Percentiles rank a stretch among this genome's conserved stretches.
Evolutionary conservation across 2,329 filamentous ascomycete genomes (phyloP).

Genomic region (Canariomyces notabilis): DNA sequence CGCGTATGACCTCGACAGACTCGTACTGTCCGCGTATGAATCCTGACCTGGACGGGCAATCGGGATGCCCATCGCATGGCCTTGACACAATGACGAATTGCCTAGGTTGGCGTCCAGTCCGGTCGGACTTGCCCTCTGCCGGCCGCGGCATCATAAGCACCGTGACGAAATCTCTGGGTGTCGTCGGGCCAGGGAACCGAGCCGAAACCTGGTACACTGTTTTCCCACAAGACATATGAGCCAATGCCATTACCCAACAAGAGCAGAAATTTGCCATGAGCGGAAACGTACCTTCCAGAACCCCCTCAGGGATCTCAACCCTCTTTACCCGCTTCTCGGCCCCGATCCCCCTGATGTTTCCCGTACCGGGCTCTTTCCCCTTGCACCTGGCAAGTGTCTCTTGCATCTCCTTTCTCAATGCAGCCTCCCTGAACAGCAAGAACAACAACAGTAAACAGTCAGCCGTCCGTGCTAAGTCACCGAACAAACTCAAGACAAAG

Average conservation of each 20-base stretch:
- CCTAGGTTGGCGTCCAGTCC: slow-evolving; percentile 50
- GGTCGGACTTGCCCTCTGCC: slow-evolving; percentile 17
- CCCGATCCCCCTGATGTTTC: slow-evolving; percentile 78
- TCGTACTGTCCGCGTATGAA: slow-evolving; percentile 85
- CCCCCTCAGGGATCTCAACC: slow-evolving; percentile 50
- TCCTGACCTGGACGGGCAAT: slow-evolving; percentile 63
- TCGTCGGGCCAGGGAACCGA: slow-evolving; percentile 83
- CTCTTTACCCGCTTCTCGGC: slow-evolving; percentile 71
- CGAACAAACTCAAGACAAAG: background rate
- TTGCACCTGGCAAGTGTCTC: slow-evolving; percentile 52
- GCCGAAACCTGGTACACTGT: slow-evolving; percentile 80
- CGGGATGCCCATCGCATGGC: slow-evolving; percentile 72
- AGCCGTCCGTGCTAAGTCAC: background rate
- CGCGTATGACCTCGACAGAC: slow-evolving; percentile 84
- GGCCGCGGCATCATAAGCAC: slow-evolving; percentile 50
- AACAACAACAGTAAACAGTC: slow-evolving; percentile 30
- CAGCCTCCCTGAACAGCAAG: slow-evolving; percentile 52
- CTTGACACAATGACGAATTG: slow-evolving; percentile 86
- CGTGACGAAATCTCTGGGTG: slow-evolving; percentile 82
- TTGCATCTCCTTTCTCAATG: slow-evolving; percentile 72
- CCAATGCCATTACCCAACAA: background rate
- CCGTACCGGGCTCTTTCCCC: slow-evolving; percentile 59
- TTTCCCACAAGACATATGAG: background rate
- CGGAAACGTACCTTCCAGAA: slow-evolving; percentile 35
- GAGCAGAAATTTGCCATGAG: background rate